Conservation (phyloP, 2,329 filamentous ascomycete genomes). For the Penicillium psychrosexuale region DNA sequence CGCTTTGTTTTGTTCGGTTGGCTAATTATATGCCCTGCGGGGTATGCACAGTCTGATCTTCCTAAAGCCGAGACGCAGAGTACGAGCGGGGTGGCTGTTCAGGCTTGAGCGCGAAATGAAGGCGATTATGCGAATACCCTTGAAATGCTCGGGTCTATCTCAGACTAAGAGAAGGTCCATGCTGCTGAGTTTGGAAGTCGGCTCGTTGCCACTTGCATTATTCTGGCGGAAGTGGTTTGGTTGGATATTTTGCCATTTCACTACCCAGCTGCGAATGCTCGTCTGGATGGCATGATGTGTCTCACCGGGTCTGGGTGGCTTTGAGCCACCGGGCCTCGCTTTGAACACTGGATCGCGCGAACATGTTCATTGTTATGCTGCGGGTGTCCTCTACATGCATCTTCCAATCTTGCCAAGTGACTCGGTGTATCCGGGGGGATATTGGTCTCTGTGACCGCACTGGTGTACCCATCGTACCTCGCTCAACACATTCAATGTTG, state of each 20-base stretch:
- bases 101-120: neutral
- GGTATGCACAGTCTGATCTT: constrained; percentile 47
- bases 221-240: neutral
- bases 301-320: neutral
- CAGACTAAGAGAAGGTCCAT: neutral
- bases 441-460: neutral
- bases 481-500: neutral
- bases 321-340: neutral
- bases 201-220: neutral
- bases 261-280: neutral
- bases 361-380: neutral
- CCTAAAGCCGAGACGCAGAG: constrained; percentile 43
- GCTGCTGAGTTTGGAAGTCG: neutral
- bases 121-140: neutral
- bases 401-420: neutral
- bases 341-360: neutral
- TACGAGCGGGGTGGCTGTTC: neutral
- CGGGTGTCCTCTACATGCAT: neutral
- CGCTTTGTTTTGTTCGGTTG: neutral
- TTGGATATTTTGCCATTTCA: neutral
- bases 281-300: neutral
- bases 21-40: constrained; percentile 7
- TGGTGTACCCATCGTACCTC: neutral
- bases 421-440: neutral
- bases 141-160: neutral